Base-by-base conservation (phyloP, 2,329 filamentous ascomycete species). In the Cytospora schulzeri region DNA sequence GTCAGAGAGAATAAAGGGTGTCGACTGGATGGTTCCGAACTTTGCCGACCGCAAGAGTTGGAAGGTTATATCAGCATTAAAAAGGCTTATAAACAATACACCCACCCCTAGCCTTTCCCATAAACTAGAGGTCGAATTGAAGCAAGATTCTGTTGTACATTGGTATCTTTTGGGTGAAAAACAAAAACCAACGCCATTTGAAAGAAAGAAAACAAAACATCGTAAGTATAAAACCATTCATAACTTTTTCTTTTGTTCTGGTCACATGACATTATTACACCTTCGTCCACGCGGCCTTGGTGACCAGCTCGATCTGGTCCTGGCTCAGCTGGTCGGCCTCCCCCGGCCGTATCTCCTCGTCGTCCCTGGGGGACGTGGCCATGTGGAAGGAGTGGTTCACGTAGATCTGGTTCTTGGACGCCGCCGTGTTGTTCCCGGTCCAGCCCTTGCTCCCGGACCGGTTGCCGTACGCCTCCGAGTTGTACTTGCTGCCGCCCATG, bases 281-380 rank as follows among this genome's bases (percentile, higher is more conserved):
- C 38, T 62, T 62, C 26, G 52, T 28, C 22, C 55, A 52, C 5
- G 52, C 31, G n/a, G 59, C 59, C n/a, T 56, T 48, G 19, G 59
- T 62, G 28, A 62, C 59, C 28, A 62, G 59, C 41, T 62, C 59
- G 52, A 62, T 62, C 52, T 62, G 59, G 29, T 62, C 59, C 52
- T 62, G 59, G 41, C 59, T 56, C 52, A 52, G 55, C 52, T 62
- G 59, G 15, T 62, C 59, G 29, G 38, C 28, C 3, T 52, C 54
- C 11, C 28, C 38, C 3, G 29, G 19, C 28, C 52, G 56, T 15
- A 24, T 9, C 26, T 35, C 52, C n/a, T 54, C 52, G 35, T 62
- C 59, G 52, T 53, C 52, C 15, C 59, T 52, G 4, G 59, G 59
- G 11, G 41, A 28, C 4, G 59, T 62, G 24, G 38, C 52, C 41